A percentile compares a stretch with the other conserved stretches of the same genome.
Conservation (phyloP, 176 grass and related monocot species). For the Elaeis guineensis region DNA sequence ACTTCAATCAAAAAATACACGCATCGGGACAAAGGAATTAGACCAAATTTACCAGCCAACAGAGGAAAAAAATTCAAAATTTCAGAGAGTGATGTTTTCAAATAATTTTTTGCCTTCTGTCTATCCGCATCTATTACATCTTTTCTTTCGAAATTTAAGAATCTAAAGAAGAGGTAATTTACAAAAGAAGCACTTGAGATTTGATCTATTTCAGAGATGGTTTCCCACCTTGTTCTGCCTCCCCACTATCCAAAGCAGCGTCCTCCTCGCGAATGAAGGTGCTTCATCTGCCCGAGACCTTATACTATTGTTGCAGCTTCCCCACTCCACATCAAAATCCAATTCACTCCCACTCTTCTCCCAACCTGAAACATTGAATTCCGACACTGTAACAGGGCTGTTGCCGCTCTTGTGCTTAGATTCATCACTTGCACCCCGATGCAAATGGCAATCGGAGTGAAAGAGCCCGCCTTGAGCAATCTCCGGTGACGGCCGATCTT, state of each 20-base stretch:
- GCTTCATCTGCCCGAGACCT: constrained; percentile 53
- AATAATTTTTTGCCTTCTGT: too few relatives aligned
- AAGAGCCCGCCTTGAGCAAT: constrained; percentile 45
- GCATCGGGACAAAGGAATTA: too few relatives aligned
- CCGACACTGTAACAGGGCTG: constrained; percentile 35
- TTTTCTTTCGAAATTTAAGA: too few relatives aligned
- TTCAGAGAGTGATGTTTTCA: too few relatives aligned
- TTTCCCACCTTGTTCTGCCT: constrained; percentile 41
- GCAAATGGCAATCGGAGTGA: constrained; percentile 82
- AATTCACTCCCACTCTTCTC: constrained; percentile 45
- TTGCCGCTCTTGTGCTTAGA: not conserved
- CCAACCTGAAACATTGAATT: constrained; percentile 32
- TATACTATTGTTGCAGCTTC: constrained; percentile 42
- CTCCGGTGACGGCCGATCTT: constrained; percentile 22
- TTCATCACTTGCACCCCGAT: constrained; percentile 17
- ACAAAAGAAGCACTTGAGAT: too few relatives aligned
- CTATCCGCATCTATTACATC: too few relatives aligned
- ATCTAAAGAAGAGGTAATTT: too few relatives aligned
- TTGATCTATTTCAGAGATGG: not conserved
- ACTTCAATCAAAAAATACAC: too few relatives aligned
- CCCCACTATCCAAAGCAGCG: constrained; percentile 77
- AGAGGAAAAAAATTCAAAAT: too few relatives aligned
- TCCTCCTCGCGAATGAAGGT: constrained; percentile 73
- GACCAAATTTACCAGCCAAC: too few relatives aligned
- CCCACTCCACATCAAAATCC: constrained; percentile 26